Evolutionary conservation across 352 stramenopile species (phyloP).

Genomic region (Globisporangium polare): DNA sequence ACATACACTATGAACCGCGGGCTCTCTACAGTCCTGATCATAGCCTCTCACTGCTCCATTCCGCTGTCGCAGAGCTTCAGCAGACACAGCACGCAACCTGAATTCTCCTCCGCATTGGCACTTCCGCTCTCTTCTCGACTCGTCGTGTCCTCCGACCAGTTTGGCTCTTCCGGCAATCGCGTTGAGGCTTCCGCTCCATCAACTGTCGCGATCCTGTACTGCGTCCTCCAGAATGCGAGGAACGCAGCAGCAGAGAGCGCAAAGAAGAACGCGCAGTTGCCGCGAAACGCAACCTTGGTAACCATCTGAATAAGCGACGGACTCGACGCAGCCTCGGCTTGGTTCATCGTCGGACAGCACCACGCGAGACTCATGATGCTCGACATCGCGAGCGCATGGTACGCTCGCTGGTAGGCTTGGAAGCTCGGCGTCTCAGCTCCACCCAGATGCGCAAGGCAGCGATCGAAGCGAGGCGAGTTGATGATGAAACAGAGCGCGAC

Average conservation of each 20-base stretch:
- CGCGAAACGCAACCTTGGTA: conserved; percentile 16
- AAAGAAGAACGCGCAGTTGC: conserved; percentile 31
- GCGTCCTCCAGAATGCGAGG: conserved; percentile 39
- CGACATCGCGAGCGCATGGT: conserved; percentile 34
- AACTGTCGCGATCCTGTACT: conserved; percentile 29
- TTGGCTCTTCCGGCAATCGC: neutral
- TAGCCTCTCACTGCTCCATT: neutral
- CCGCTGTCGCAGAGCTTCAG: conserved; percentile 24
- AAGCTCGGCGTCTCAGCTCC: conserved; percentile 27
- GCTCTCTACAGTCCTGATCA: too few species aligned
- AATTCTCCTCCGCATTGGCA: neutral
- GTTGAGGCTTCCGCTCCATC: neutral
- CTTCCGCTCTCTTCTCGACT: neutral
- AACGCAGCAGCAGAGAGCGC: conserved; percentile 18
- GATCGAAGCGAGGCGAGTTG: conserved; percentile 38
- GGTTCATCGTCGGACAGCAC: conserved; percentile 24
- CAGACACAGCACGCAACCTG: conserved; percentile 25
- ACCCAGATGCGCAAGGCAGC: conserved; percentile 29
- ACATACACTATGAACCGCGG: too few species aligned
- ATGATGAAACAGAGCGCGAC: conserved; percentile 42
- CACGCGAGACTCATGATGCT: conserved; percentile 37
- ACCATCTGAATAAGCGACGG: conserved; percentile 6
- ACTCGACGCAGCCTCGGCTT: neutral
- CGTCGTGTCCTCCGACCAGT: neutral
- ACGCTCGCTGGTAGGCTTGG: conserved; percentile 38